Conservation (phyloP, 805 yeast species). For the Kuraishia capsulata region DNA sequence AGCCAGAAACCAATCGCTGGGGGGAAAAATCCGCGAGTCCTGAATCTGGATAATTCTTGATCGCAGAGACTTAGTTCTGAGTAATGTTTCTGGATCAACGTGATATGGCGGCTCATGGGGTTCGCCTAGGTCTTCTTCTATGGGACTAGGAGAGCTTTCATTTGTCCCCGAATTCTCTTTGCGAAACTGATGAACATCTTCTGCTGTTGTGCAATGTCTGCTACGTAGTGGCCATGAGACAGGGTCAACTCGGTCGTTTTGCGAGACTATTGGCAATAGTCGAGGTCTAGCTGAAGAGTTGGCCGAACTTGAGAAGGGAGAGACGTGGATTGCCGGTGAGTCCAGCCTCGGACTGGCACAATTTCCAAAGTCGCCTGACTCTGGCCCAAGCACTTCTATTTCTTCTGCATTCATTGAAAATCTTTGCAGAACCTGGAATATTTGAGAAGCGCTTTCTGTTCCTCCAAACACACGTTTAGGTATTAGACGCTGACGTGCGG, state of each 20-base stretch:
- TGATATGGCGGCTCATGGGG: constrained; percentile 14
- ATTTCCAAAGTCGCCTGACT: no score
- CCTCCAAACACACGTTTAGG: no score
- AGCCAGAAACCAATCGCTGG: constrained; percentile 13
- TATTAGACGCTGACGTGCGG: no score
- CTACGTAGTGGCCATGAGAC: background rate
- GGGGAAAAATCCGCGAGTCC: constrained; percentile 18
- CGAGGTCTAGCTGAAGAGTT: background rate
- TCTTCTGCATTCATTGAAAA: no score
- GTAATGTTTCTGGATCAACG: constrained; percentile 8
- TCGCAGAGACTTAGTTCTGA: constrained; percentile 12
- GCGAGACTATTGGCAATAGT: background rate
- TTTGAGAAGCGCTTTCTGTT: no score
- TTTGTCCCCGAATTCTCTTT: background rate
- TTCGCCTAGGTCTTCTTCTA: background rate
- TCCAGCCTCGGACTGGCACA: no score
- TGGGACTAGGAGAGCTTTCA: background rate
- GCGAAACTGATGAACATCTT: background rate
- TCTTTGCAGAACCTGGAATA: no score
- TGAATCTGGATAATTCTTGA: constrained; percentile 18
- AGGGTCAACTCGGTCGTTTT: background rate
- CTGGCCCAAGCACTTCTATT: no score
- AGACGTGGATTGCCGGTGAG: background rate
- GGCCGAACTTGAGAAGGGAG: background rate
- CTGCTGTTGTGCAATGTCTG: background rate